Evolutionary conservation across 371 early-diverging fungal species (phyloP), one percentile per base, ranked within the genome.

Genomic region (Actinomortierella wolfii): DNA sequence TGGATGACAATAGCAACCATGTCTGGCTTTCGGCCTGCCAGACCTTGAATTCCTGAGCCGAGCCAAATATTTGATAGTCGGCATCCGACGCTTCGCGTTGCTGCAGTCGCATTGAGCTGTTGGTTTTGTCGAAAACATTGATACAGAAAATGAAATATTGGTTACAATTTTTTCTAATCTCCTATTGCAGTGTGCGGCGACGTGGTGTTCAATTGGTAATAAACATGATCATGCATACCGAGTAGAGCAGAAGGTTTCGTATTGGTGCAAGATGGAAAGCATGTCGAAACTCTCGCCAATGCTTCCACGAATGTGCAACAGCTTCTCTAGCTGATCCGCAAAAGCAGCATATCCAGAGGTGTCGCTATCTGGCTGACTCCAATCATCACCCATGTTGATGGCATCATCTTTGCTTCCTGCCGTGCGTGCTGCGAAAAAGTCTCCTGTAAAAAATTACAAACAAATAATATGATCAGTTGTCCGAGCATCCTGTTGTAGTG

Each of bases 1-100:
- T 34, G 4, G 34, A 34, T 11, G 11, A 11, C 34, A 73, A 57
- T 23, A 73, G 64, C 11, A 73, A 23, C 67, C 67, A 73, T 17
- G 74, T 73, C 13, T 63, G 59, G n/a, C 67, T 51, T 44, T 73
- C 74, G 0, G 67, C 54, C 41, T 62, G 57, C 74, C 74, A 73
- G 23, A 66, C 51, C 28, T 56, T 62, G 60, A 66, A 49, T 23
- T 73, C 73, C 24, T 66, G 59, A 26, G 24, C 42, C 20, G 56
- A 24, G 3, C 56, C 61, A n/a, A 59, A 56, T 49, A 59, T 24
- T 21, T 49, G 43, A 18, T 61, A 66, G 29, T 51, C 59, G 41
- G 59, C 63, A 24, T 57, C 64, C 3, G 70, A 60, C n/a, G 59
- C 61, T 54, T 57, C 59, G 21, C 70, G 64, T 39, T 41, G 46